Conservation (phyloP, 208 protist genomes). For the Porcisia deanei region DNA sequence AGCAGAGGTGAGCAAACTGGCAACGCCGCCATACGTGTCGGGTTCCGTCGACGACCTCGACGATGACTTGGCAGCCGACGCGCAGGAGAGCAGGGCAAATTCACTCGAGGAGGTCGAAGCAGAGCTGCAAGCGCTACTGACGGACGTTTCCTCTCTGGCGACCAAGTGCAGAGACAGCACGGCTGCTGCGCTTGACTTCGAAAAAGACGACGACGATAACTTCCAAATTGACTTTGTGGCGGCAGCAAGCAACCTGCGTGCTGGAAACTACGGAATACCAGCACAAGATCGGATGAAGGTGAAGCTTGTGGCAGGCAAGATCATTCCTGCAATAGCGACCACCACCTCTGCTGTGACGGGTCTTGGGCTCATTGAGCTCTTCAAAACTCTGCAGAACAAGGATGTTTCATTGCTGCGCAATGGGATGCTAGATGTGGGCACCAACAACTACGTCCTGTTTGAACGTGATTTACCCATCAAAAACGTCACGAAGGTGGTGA, state of each 20-base stretch:
- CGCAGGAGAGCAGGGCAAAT: conserved; percentile 16
- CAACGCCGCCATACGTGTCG: conserved; percentile 49
- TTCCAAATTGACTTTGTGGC: conserved; percentile 97
- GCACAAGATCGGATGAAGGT: conserved; percentile 86
- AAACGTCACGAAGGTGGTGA: conserved; percentile 67
- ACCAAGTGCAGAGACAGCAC: conserved; percentile 45
- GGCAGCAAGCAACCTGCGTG: conserved; percentile 92
- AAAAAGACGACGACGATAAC: conserved; percentile 97
- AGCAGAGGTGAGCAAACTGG: conserved; percentile 28
- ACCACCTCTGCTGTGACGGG: conserved; percentile 99
- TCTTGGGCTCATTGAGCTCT: conserved; percentile 97
- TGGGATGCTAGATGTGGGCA: conserved; percentile 89
- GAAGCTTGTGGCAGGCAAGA: conserved; percentile 97
- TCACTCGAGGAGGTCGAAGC: conserved; percentile 47
- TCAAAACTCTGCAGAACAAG: conserved; percentile 95
- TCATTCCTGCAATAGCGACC: conserved; percentile 99
- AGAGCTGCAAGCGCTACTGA: conserved; percentile 53
- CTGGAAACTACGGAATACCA: conserved; percentile 93
- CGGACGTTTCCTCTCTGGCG: conserved; percentile 42
- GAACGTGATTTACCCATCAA: conserved; percentile 79
- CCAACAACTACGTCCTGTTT: conserved; percentile 91
- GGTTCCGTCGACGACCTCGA: conserved; percentile 73
- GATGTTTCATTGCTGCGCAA: conserved; percentile 77
- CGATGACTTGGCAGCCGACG: conserved; percentile 65
- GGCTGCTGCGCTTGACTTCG: conserved; percentile 86